Evolutionary conservation across 306 rosid species (phyloP).

Genomic region (Begonia peltatifolia): DNA sequence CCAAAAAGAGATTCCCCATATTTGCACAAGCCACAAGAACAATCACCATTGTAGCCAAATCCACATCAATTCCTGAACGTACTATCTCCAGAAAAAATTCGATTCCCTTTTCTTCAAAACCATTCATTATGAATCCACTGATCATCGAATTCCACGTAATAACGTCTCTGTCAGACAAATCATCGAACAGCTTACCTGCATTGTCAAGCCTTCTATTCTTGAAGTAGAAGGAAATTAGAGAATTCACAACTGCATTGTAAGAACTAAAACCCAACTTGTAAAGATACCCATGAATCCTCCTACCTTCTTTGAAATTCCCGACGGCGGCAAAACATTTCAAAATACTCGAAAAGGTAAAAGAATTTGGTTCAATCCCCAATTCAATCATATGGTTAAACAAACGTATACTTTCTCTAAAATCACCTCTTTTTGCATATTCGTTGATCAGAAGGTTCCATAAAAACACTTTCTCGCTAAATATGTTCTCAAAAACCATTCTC

Average conservation of each 20-base stretch:
- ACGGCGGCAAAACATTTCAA: slow-evolving; percentile 52
- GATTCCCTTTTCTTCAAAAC: slow-evolving; percentile 26
- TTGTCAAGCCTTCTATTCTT: slow-evolving; percentile 35
- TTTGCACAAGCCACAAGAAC: slow-evolving; percentile 58
- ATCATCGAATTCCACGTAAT: slow-evolving; percentile 80
- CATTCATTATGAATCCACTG: slow-evolving; percentile 47
- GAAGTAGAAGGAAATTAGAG: slow-evolving; percentile 41
- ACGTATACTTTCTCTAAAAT: slow-evolving; percentile 30
- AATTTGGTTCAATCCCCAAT: slow-evolving; percentile 32
- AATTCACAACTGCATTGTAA: slow-evolving; percentile 30
- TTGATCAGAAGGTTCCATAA: slow-evolving; percentile 61
- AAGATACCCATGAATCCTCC: slow-evolving; percentile 41
- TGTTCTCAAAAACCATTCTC: slow-evolving; percentile 37
- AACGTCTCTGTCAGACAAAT: slow-evolving; percentile 46
- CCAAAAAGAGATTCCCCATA: slow-evolving; percentile 30
- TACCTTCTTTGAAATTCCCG: slow-evolving; percentile 29
- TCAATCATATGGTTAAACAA: slow-evolving; percentile 46
- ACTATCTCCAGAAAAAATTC: slow-evolving; percentile 37
- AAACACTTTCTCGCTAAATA: slow-evolving; percentile 35
- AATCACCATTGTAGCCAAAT: slow-evolving; percentile 51
- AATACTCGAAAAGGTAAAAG: slow-evolving; percentile 43
- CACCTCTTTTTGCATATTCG: slow-evolving; percentile 44
- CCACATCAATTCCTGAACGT: slow-evolving; percentile 20
- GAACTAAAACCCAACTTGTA: slow-evolving; percentile 36
- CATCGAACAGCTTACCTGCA: slow-evolving; percentile 61